A percentile compares a stretch with the other conserved stretches of the same genome.
Conservation (phyloP, 371 early-diverging fungal genomes). For the Gilbertella persicaria region DNA sequence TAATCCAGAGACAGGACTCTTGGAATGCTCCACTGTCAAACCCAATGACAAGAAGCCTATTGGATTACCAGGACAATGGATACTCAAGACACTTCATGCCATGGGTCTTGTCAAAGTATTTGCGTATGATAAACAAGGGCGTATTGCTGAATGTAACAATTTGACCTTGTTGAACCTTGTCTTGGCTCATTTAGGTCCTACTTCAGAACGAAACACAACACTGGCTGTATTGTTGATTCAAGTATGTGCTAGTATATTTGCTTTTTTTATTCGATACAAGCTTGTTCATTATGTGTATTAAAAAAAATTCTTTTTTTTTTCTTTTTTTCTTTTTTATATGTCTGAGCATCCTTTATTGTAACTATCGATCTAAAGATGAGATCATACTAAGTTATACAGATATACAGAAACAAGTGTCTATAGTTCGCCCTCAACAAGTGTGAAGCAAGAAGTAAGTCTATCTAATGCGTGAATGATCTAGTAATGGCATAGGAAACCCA, state of each 20-base stretch:
- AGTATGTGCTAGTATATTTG: conserved; percentile 60
- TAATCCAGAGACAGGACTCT: conserved; percentile 50
- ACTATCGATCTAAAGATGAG: not conserved
- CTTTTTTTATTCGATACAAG: conserved; percentile 76
- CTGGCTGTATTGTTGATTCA: conserved; percentile 66
- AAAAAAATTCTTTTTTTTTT: conserved; percentile 4
- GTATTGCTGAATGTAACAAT: conserved; percentile 71
- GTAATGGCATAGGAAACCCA: too few species aligned
- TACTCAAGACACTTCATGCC: conserved; percentile 37
- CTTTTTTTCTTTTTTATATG: conserved; percentile 4
- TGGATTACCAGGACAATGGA: conserved; percentile 33
- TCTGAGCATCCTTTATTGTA: conserved; percentile 11
- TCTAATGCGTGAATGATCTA: too few species aligned
- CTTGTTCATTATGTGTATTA: conserved; percentile 78
- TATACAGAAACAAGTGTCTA: not conserved
- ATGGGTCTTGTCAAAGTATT: conserved; percentile 50
- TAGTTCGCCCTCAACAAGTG: too few species aligned
- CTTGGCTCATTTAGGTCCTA: conserved; percentile 74
- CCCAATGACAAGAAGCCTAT: conserved; percentile 36
- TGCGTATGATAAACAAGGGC: conserved; percentile 65
- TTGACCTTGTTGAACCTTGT: conserved; percentile 92
- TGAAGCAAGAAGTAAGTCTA: too few species aligned
- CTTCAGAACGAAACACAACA: conserved; percentile 71
- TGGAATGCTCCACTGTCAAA: conserved; percentile 46
- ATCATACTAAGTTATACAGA: not conserved